Base-by-base conservation (phyloP, 177 flowering plant species). In the Telopea speciosissima region DNA sequence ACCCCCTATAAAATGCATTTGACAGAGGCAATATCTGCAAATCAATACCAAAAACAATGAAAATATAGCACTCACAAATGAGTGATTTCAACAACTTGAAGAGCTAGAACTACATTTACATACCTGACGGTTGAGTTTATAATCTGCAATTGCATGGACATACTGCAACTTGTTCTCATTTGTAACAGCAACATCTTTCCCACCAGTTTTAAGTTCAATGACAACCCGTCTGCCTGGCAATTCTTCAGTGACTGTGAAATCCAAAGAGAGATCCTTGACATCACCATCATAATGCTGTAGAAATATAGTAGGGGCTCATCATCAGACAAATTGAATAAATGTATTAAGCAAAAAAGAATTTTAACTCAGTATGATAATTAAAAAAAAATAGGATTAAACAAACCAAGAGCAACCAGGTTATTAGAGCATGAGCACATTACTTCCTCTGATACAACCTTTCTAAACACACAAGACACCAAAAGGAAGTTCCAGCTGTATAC, bases 81-180 rank as follows among this genome's bases (percentile, higher is more conserved):
- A 67, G 58, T 56, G 14, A 14, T 49, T 62, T 71, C 17, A 21
- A 69, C 25, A 63, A 49, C 54, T 71, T 24, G 21, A 56, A 61
- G 31, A 66, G 33, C 67, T 58, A 70, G 24, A 52, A 75, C 22
- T 0, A 63, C 19, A 71, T 44, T 44, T 36, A 36, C 40, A 36
- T 36, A 90, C 99, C 95, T 93, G 96, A 11, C 92, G 83, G 75
- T 96, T 96, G 65, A 96, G 97, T 84, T 96, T 96, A 81, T 90
- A 93, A 75, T 96, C 98, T 36, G 98, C 99, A 71, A 96, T 87
- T 58, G 98, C 99, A 83, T 96, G 93, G 70, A 96, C 74, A 76
- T 96, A 96, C 75, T 93, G 98, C 88, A 93, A 81, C 80, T 90
- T 93, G 81, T 96, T 96, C 74, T 93, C 97, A 83, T 93, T 89